A percentile compares a stretch with the other conserved stretches of the same genome.
These are phyloP conservation scores for Podila verticillata DNA, from an alignment of 192 early-diverging fungal species.

Conservation along the genomic window DNA sequence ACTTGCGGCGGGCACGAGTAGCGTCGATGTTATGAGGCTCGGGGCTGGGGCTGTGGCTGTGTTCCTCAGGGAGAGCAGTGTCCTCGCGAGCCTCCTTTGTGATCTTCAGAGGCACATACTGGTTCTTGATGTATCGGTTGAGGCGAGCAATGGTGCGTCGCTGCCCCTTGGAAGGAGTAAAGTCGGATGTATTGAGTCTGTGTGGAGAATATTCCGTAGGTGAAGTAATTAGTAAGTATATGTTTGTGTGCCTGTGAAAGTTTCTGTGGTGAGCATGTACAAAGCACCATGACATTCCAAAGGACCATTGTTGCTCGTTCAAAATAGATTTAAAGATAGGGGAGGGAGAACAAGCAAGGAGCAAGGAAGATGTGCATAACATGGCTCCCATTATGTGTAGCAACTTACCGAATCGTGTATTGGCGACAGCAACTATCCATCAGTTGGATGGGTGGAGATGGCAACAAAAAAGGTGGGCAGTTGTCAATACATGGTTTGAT, in stretches of 20 bases:
- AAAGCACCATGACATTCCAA: neutral
- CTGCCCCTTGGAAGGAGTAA: constrained; percentile 69
- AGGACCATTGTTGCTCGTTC: neutral
- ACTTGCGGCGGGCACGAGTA: constrained; percentile 25
- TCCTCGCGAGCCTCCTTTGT: constrained; percentile 34
- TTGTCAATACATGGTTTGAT: neutral
- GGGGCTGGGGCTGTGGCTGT: constrained; percentile 22
- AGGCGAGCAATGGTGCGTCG: constrained; percentile 70
- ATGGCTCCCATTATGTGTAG: neutral
- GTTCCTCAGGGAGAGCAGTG: constrained; percentile 13
- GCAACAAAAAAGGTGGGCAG: neutral
- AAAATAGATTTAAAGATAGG: neutral
- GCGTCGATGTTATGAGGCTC: constrained; percentile 5
- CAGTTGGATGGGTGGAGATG: neutral
- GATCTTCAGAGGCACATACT: constrained; percentile 46
- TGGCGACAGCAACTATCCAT: constrained; percentile 74
- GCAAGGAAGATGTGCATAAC: too few species aligned
- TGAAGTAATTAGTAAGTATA: too few species aligned
- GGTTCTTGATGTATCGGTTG: constrained; percentile 62
- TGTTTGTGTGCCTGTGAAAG: neutral
- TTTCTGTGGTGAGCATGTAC: neutral
- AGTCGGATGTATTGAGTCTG: constrained; percentile 65
- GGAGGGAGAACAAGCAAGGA: neutral
- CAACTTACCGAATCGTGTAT: constrained; percentile 71
- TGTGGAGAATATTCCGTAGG: neutral